phyloP scores from a whole-genome alignment of 2,329 filamentous ascomycete genomes.

The Neonectria magnoliae region DNA sequence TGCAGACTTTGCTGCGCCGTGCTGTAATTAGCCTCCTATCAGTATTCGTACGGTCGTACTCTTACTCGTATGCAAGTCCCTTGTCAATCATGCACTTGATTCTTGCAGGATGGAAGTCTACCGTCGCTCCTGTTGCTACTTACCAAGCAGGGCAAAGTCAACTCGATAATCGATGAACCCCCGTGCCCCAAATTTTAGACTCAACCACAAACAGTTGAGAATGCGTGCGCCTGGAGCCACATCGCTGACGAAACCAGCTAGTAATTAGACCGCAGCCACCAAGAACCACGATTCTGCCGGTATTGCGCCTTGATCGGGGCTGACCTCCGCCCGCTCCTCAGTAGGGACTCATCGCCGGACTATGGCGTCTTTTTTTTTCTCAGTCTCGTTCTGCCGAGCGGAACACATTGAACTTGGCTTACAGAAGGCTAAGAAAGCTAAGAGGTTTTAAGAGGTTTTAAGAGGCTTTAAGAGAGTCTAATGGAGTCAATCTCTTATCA shows the following conservation, averaged over 20 bases:
- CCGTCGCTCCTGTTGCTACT: not conserved
- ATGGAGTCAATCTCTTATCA: constrained; percentile 35
- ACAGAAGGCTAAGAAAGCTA: not conserved
- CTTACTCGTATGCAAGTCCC: constrained; percentile 20
- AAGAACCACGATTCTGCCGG: not conserved
- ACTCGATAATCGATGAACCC: not conserved
- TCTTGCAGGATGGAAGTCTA: not conserved
- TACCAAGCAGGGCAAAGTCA: not conserved
- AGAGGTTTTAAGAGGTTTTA: not conserved
- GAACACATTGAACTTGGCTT: not conserved
- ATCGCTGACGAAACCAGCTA: not conserved
- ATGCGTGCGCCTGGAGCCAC: not conserved
- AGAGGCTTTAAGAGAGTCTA: constrained; percentile 14
- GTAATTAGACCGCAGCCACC: not conserved
- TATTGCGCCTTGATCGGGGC: constrained; percentile 1
- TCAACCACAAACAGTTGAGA: not conserved
- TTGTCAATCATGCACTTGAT: not conserved
- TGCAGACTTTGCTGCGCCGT: not conserved
- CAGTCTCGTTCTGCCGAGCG: not conserved
- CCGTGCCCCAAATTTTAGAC: constrained; percentile 2
- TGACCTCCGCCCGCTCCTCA: constrained; percentile 9
- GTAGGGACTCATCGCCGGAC: constrained; percentile 7
- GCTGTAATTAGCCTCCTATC: not conserved
- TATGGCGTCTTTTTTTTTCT: not conserved
- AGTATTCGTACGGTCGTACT: constrained; percentile 14